Percentiles rank a stretch among this genome's conserved stretches.
These are phyloP conservation scores for Pyrenula aspistea DNA, from an alignment of 495 filamentous ascomycete species.

Conservation along the genomic window DNA sequence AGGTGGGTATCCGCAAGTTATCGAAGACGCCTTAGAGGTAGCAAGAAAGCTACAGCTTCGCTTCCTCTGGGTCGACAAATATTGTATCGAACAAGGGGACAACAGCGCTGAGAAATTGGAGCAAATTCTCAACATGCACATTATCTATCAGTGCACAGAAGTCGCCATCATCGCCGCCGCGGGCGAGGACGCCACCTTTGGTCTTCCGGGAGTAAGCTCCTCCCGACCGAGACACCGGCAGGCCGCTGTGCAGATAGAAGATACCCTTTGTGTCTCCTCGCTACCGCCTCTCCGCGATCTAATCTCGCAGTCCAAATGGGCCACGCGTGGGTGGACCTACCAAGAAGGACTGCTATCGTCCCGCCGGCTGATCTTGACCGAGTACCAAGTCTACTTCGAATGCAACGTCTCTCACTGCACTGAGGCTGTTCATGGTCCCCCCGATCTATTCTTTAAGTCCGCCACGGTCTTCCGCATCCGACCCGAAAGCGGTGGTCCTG, in stretches of 20 bases:
- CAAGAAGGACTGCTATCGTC: conserved; percentile 1
- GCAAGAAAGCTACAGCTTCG: conserved; percentile 2
- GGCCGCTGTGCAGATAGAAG: not conserved
- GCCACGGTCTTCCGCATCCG: too few relatives aligned
- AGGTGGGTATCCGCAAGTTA: not conserved
- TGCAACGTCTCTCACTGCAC: not conserved
- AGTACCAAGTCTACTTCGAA: not conserved
- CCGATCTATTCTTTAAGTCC: not conserved
- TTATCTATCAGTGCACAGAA: conserved; percentile 13
- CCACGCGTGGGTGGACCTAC: not conserved
- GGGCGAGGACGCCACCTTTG: conserved; percentile 10
- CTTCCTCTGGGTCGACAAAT: conserved; percentile 10
- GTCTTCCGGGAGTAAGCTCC: conserved; percentile 12
- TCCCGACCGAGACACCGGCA: not conserved
- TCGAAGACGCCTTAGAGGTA: not conserved
- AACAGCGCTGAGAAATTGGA: conserved; percentile 2
- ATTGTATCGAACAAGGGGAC: conserved; percentile 11
- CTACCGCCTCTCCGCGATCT: not conserved
- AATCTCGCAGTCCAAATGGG: not conserved
- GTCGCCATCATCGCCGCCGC: conserved; percentile 13
- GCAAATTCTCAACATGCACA: conserved; percentile 11
- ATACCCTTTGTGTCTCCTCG: not conserved
- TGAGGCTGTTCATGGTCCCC: not conserved
- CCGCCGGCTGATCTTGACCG: not conserved
- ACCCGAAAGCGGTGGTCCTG: not conserved